phyloP scores from a whole-genome alignment of 257 asterid species.

The Ilex asprella region DNA sequence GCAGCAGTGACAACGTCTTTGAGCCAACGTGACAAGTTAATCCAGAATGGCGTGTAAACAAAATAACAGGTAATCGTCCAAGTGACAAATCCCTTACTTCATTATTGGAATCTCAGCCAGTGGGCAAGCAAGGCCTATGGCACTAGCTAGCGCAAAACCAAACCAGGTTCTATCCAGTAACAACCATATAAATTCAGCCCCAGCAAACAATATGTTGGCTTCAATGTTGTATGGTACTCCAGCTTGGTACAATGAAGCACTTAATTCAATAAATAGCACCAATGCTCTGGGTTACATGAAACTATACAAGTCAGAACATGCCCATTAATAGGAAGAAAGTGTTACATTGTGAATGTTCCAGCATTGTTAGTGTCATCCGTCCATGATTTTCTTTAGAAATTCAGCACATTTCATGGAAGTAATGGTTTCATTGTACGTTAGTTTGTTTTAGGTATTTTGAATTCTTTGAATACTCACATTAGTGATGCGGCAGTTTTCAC shows the following conservation, averaged over 20 bases:
- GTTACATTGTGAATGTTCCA: too few species aligned
- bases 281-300: conserved; percentile 32
- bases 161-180: conserved; percentile 45
- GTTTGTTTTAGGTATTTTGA: too few species aligned
- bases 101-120: conserved; percentile 63
- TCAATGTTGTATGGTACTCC: conserved; percentile 60
- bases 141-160: conserved; percentile 61
- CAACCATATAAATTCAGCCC: conserved; percentile 56
- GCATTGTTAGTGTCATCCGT: too few species aligned
- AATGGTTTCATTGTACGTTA: too few species aligned
- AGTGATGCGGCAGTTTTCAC: conserved; percentile 39
- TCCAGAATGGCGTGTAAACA: conserved; percentile 59
- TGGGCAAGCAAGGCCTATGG: conserved; percentile 59
- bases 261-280: conserved; percentile 51
- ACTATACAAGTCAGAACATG: background rate
- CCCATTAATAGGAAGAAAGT: background rate
- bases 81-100: conserved; percentile 66
- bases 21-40: conserved; percentile 54
- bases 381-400: too few species aligned
- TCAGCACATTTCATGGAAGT: too few species aligned
- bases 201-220: conserved; percentile 54
- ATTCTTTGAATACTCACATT: conserved; percentile 26
- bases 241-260: conserved; percentile 71
- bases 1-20: conserved; percentile 22
- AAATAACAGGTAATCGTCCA: conserved; percentile 76